Conservation (phyloP, 2,329 filamentous ascomycete species). For the Hymenoscyphus repandus region DNA sequence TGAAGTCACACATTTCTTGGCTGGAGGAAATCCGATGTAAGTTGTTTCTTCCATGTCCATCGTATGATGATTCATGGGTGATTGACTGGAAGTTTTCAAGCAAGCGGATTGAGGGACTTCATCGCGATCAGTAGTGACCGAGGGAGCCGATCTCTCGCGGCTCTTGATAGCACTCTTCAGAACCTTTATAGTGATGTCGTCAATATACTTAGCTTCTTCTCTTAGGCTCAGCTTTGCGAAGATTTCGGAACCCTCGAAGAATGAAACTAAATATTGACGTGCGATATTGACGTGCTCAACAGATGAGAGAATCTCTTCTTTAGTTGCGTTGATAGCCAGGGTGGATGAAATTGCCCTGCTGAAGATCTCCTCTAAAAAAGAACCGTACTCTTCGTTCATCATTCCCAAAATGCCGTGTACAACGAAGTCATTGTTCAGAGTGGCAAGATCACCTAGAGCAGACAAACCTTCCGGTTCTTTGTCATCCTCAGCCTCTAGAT, state of each 20-base stretch:
- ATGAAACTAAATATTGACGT: not conserved
- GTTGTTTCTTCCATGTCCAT: no score
- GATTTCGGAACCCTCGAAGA: not conserved
- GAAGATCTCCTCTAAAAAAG: not conserved
- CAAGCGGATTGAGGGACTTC: no score
- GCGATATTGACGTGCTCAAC: not conserved
- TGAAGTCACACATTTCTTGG: no score
- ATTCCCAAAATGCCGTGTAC: not conserved
- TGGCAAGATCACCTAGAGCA: not conserved
- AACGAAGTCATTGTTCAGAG: not conserved
- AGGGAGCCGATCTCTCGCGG: not conserved
- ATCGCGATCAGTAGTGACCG: no score
- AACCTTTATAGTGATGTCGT: not conserved
- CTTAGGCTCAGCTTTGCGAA: not conserved
- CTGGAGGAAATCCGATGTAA: no score
- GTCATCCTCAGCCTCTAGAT: not conserved
- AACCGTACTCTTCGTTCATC: not conserved
- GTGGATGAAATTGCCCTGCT: not conserved
- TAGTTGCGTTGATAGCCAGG: not conserved
- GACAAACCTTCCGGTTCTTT: not conserved
- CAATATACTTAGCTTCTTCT: not conserved
- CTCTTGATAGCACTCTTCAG: not conserved
- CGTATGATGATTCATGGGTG: no score
- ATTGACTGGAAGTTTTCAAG: no score
- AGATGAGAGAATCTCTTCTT: not conserved